phyloP scores from a whole-genome alignment of 805 yeast genomes.

The Ogataea pini region DNA sequence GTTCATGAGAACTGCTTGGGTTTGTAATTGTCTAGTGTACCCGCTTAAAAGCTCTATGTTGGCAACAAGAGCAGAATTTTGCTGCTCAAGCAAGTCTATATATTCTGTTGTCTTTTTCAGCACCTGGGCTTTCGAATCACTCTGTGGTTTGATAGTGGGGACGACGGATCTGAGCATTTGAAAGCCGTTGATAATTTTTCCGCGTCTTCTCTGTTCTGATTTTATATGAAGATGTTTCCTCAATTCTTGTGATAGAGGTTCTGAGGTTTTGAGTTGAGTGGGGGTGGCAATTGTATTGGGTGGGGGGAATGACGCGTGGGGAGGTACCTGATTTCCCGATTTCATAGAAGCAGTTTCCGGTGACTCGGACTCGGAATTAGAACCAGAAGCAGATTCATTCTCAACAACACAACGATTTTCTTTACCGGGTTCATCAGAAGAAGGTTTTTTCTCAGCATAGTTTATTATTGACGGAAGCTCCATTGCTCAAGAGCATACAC shows the following conservation, averaged over 20 bases:
- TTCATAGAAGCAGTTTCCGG: not conserved
- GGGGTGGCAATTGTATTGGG: not conserved
- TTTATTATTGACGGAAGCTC: conserved; percentile 18
- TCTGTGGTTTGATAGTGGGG: conserved; percentile 42
- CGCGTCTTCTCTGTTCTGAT: conserved; percentile 48
- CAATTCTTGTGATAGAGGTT: conserved; percentile 22
- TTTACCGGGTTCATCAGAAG: not conserved
- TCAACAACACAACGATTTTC: not conserved
- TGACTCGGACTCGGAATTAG: not conserved
- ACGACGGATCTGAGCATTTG: conserved; percentile 39
- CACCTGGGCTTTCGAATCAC: conserved; percentile 47
- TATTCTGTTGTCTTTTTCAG: conserved; percentile 44
- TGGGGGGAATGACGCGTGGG: not conserved
- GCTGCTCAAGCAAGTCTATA: conserved; percentile 39
- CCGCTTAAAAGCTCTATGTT: conserved; percentile 25
- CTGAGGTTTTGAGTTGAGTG: conserved; percentile 6
- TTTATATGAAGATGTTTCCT: conserved; percentile 43
- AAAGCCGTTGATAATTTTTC: conserved; percentile 48
- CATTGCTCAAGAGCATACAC: conserved; percentile 11
- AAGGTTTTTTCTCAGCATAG: not conserved
- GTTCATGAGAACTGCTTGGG: conserved; percentile 17
- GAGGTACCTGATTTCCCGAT: not conserved
- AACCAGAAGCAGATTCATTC: not conserved
- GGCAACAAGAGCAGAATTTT: conserved; percentile 24
- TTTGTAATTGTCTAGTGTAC: conserved; percentile 22